A percentile compares a stretch with the other conserved stretches of the same genome.
These are phyloP conservation scores for Aphanomyces invadans DNA, from an alignment of 352 stramenopile genomes.

Conservation along the genomic window DNA sequence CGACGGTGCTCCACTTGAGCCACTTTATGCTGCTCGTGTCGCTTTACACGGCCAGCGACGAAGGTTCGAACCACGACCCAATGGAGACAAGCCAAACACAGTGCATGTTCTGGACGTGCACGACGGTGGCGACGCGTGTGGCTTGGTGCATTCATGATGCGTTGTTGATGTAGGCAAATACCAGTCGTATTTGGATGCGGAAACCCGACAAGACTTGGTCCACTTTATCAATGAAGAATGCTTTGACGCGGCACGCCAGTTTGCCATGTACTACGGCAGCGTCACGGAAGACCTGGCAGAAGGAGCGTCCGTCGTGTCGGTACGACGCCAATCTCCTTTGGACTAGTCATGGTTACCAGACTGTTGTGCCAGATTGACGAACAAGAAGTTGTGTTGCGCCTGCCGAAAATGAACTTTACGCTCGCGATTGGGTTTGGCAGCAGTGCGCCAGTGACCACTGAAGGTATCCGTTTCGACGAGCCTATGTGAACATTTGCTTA, in stretches of 20 bases:
- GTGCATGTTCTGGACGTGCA: too few relatives aligned
- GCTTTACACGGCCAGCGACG: conserved; percentile 16
- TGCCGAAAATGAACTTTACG: conserved; percentile 79
- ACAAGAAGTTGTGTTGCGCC: conserved; percentile 58
- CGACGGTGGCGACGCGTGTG: too few relatives aligned
- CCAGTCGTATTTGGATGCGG: conserved; percentile 70
- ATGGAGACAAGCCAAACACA: too few relatives aligned
- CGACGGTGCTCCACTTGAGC: conserved; percentile 86
- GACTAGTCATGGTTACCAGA: background rate
- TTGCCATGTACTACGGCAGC: conserved; percentile 78
- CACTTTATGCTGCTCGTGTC: conserved; percentile 73
- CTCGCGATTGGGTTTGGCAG: conserved; percentile 74
- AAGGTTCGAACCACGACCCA: too few relatives aligned
- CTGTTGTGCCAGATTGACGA: conserved; percentile 46
- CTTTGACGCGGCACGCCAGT: conserved; percentile 64
- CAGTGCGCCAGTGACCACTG: conserved; percentile 59
- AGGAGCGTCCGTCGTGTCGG: conserved; percentile 45
- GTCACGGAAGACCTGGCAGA: conserved; percentile 67
- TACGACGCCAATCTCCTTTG: background rate
- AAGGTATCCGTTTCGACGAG: too few relatives aligned
- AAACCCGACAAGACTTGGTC: conserved; percentile 55
- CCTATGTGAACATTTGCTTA: too few relatives aligned
- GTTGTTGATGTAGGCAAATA: conserved; percentile 55
- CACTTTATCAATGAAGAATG: conserved; percentile 65
- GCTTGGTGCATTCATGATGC: conserved; percentile 23